phyloP scores from a whole-genome alignment of 805 yeast genomes.

The Wickerhamiella occidentalis region DNA sequence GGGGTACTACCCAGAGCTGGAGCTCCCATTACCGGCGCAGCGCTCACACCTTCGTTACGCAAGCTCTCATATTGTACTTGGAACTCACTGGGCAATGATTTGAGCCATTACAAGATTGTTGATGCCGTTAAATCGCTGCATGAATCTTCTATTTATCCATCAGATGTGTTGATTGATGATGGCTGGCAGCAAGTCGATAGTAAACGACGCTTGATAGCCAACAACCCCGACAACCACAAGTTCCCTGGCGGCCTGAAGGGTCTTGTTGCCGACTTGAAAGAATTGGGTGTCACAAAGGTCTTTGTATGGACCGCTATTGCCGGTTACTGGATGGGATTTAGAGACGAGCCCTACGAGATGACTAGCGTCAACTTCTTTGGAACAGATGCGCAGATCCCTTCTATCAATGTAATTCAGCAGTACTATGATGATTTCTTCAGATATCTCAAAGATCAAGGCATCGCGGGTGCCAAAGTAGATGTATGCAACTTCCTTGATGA shows the following conservation, averaged over 20 bases:
- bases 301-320: constrained; percentile 27
- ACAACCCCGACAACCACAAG: constrained; percentile 19
- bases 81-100: constrained; percentile 24
- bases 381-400: background rate
- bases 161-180: constrained; percentile 24
- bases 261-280: constrained; percentile 19
- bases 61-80: constrained; percentile 27
- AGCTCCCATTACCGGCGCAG: background rate
- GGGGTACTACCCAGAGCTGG: background rate
- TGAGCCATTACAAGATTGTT: constrained; percentile 19
- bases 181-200: constrained; percentile 25
- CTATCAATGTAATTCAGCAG: constrained; percentile 14
- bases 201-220: constrained; percentile 19
- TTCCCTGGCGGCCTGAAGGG: constrained; percentile 26
- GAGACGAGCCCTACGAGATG: background rate
- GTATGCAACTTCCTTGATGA: constrained; percentile 23
- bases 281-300: constrained; percentile 21
- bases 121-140: constrained; percentile 21
- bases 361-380: background rate
- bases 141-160: constrained; percentile 17
- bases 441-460: constrained; percentile 20
- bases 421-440: constrained; percentile 24
- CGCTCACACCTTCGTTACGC: constrained; percentile 19
- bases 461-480: constrained; percentile 25
- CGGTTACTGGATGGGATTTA: constrained; percentile 27